These are phyloP conservation scores for Mycena capillaripes DNA, from an alignment of 768 basidiomycete species.

Conservation along the genomic window DNA sequence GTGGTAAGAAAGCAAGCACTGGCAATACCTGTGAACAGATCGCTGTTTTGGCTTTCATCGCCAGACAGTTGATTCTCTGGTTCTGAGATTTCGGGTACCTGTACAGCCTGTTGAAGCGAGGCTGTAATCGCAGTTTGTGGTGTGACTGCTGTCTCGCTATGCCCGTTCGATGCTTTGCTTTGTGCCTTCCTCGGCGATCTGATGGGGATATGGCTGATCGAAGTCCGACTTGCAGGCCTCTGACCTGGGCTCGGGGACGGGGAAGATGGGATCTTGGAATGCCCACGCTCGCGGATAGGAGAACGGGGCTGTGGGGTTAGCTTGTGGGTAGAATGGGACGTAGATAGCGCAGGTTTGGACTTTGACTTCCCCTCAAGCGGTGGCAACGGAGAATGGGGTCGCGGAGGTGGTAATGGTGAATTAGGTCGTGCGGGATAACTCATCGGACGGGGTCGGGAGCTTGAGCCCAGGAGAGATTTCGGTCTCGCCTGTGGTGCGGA, in stretches of 20 bases:
- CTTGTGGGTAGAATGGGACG: neutral
- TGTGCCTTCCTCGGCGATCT: slow-evolving; percentile 53
- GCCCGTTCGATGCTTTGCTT: slow-evolving; percentile 20
- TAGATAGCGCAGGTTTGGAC: slow-evolving; percentile 2
- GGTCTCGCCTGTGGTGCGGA: slow-evolving; percentile 17
- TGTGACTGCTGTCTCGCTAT: neutral
- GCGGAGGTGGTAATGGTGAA: slow-evolving; percentile 33
- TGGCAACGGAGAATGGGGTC: slow-evolving; percentile 25
- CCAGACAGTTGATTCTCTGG: neutral
- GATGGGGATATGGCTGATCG: slow-evolving; percentile 62
- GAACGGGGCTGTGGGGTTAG: slow-evolving; percentile 18
- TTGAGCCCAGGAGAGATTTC: slow-evolving; percentile 20
- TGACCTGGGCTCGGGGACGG: slow-evolving; percentile 45
- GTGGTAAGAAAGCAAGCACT: neutral
- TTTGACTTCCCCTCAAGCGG: slow-evolving; percentile 18
- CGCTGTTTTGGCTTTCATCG: neutral
- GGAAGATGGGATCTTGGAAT: slow-evolving; percentile 37
- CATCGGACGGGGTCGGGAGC: slow-evolving; percentile 30
- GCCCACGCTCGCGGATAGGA: slow-evolving; percentile 36
- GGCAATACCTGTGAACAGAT: slow-evolving; percentile 23
- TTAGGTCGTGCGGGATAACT: slow-evolving; percentile 40
- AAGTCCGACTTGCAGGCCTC: slow-evolving; percentile 42
- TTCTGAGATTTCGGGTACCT: neutral
- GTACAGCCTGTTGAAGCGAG: neutral
- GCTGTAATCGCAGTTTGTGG: neutral